Conservation (phyloP, 345 rosid genomes). For the Eucalyptus paniculata region DNA sequence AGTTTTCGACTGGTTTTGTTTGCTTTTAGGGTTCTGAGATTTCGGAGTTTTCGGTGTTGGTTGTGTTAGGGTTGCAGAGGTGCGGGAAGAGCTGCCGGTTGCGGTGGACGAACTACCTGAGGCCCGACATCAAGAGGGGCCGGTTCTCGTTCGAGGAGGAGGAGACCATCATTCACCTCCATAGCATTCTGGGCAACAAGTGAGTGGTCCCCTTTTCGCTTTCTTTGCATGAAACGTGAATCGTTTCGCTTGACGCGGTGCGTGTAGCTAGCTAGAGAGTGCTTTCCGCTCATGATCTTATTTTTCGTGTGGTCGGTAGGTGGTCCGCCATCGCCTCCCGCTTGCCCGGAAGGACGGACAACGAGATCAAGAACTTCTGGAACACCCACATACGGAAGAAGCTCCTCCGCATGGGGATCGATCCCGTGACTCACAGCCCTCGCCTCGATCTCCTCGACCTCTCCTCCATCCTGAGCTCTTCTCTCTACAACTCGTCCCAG, state of each 20-base stretch:
- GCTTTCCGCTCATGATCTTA: background rate
- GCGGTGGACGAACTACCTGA: conserved; percentile 69
- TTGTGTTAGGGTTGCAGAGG: conserved; percentile 38
- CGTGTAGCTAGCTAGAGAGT: background rate
- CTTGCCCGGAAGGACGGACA: conserved; percentile 83
- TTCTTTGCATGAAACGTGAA: background rate
- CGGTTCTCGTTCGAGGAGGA: conserved; percentile 65
- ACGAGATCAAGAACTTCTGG: conserved; percentile 86
- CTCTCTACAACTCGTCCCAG: conserved; percentile 32
- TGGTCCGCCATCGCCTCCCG: conserved; percentile 87
- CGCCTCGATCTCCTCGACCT: conserved; percentile 71
- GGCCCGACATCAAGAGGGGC: conserved; percentile 80
- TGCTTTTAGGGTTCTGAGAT: background rate
- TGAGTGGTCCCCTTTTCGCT: background rate
- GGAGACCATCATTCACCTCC: conserved; percentile 62
- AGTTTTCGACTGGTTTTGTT: background rate
- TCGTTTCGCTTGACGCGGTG: background rate
- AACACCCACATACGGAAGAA: conserved; percentile 72
- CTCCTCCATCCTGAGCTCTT: conserved; percentile 44
- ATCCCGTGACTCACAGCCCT: conserved; percentile 77
- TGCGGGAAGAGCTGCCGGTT: conserved; percentile 81
- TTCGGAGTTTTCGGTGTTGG: background rate
- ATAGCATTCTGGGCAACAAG: conserved; percentile 72
- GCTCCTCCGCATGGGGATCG: conserved; percentile 79
- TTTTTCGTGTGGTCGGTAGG: conserved; percentile 4